A percentile compares a stretch with the other conserved stretches of the same genome.
Evolutionary conservation across 257 asterid genomes (phyloP).

Genomic region (Scutellaria baicalensis): DNA sequence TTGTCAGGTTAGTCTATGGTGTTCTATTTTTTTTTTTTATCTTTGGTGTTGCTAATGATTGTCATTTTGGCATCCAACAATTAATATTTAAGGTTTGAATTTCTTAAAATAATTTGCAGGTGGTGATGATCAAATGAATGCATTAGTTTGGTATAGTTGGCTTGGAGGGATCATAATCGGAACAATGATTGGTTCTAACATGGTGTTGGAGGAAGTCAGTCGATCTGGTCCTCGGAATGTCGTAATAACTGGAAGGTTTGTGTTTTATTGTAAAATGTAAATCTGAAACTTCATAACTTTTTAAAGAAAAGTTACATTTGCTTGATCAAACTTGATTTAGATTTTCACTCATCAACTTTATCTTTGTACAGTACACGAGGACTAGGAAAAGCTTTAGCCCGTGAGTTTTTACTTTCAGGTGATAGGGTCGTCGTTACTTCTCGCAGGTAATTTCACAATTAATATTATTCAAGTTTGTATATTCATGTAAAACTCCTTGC

Average conservation of each 20-base stretch:
- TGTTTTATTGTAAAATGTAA: neutral
- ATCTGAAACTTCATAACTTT: neutral
- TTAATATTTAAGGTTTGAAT: neutral
- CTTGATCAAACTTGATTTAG: neutral
- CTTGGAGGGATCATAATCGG: slow-evolving; percentile 92
- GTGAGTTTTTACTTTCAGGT: slow-evolving; percentile 91
- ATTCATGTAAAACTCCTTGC: neutral
- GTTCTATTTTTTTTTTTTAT: neutral
- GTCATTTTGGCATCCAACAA: neutral
- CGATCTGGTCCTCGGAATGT: slow-evolving; percentile 96
- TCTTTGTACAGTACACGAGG: slow-evolving; percentile 80
- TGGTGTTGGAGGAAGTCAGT: slow-evolving; percentile 94
- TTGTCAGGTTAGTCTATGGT: slow-evolving; percentile 64
- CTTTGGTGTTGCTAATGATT: neutral
- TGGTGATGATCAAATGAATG: slow-evolving; percentile 88
- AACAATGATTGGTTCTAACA: slow-evolving; percentile 91
- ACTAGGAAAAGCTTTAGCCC: slow-evolving; percentile 96
- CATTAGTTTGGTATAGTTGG: slow-evolving; percentile 96
- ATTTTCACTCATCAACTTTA: slow-evolving; percentile 12
- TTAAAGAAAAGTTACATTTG: neutral
- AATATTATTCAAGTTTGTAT: slow-evolving; percentile 7
- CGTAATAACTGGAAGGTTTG: slow-evolving; percentile 91
- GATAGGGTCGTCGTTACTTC: slow-evolving; percentile 86
- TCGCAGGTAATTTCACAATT: slow-evolving; percentile 56
- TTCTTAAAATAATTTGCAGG: slow-evolving; percentile 33